Evolutionary conservation across 768 basidiomycete species (phyloP).

Genomic region (Phlebiopsis flavidoalba): DNA sequence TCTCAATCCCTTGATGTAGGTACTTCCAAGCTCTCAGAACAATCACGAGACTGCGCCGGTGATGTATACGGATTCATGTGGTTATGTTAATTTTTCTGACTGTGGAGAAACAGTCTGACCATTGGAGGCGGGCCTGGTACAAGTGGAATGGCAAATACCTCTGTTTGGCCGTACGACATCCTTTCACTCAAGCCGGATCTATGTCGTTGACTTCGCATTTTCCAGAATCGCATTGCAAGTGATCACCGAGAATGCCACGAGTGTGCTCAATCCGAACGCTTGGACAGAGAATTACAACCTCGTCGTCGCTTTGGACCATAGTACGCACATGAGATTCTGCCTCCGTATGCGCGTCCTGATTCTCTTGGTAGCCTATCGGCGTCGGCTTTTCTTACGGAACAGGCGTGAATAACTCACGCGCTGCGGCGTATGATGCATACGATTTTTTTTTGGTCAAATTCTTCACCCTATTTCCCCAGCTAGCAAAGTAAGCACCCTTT

Average conservation of each 20-base stretch:
- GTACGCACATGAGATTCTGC: neutral
- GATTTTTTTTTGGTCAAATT: slow-evolving; percentile 33
- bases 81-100: too few species aligned
- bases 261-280: slow-evolving; percentile 21
- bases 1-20: slow-evolving; percentile 14
- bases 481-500: slow-evolving; percentile 6
- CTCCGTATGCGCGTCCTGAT: neutral
- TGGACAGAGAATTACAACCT: slow-evolving; percentile 15
- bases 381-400: slow-evolving; percentile 32
- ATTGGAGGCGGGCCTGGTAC: slow-evolving; percentile 32
- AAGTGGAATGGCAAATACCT: slow-evolving; percentile 20
- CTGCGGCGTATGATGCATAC: slow-evolving; percentile 29
- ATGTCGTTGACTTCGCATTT: neutral
- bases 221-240: slow-evolving; percentile 23
- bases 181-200: too few species aligned
- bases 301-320: slow-evolving; percentile 10
- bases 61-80: slow-evolving; percentile 23
- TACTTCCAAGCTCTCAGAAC: slow-evolving; percentile 27
- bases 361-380: slow-evolving; percentile 23
- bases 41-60: slow-evolving; percentile 24
- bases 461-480: slow-evolving; percentile 22
- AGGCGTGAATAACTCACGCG: slow-evolving; percentile 27
- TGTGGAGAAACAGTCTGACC: slow-evolving; percentile 21
- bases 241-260: slow-evolving; percentile 17
- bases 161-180: slow-evolving; percentile 15